A percentile compares a stretch with the other conserved stretches of the same genome.
phyloP scores from a whole-genome alignment of 176 grass and related monocot genomes.

The Ampelocalamus luodianensis region DNA sequence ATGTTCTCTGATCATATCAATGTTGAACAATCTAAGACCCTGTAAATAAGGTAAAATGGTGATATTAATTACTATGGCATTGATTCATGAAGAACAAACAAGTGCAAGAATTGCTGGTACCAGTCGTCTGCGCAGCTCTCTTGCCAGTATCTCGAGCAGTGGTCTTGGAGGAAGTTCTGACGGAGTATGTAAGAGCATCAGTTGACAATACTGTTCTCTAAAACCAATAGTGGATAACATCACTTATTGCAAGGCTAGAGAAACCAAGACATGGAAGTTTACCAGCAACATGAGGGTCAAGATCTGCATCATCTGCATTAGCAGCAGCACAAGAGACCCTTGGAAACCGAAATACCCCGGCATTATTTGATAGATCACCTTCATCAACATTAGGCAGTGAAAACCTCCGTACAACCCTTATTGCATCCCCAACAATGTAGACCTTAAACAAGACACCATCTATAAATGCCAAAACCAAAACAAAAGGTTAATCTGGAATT shows the following conservation, averaged over 20 bases:
- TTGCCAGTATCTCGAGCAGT: slow-evolving; percentile 77
- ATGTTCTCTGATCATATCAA: slow-evolving; percentile 93
- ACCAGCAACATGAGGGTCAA: slow-evolving; percentile 90
- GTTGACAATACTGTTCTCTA: slow-evolving; percentile 25
- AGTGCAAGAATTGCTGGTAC: slow-evolving; percentile 47
- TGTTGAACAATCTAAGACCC: slow-evolving; percentile 95
- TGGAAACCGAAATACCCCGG: slow-evolving; percentile 79
- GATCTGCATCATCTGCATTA: slow-evolving; percentile 82
- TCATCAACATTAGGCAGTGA: slow-evolving; percentile 87
- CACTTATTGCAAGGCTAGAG: not conserved
- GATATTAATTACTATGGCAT: not conserved
- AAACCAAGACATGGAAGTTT: slow-evolving; percentile 33
- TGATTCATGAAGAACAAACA: not conserved
- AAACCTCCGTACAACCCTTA: slow-evolving; percentile 85
- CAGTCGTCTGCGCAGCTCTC: slow-evolving; percentile 72
- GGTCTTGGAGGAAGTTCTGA: slow-evolving; percentile 85
- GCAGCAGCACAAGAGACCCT: slow-evolving; percentile 93
- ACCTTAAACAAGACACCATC: slow-evolving; percentile 96
- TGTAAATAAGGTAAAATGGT: slow-evolving; percentile 38
- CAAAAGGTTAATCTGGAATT: slow-evolving; percentile 31
- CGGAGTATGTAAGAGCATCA: slow-evolving; percentile 26
- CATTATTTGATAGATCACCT: slow-evolving; percentile 62
- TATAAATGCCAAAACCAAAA: slow-evolving; percentile 40
- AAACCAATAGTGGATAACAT: not conserved
- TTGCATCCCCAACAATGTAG: slow-evolving; percentile 91